Evolutionary conservation across 2,329 filamentous ascomycete species (phyloP), one percentile per base, ranked within the genome.

Genomic region (Neocatenulostroma microsporum): DNA sequence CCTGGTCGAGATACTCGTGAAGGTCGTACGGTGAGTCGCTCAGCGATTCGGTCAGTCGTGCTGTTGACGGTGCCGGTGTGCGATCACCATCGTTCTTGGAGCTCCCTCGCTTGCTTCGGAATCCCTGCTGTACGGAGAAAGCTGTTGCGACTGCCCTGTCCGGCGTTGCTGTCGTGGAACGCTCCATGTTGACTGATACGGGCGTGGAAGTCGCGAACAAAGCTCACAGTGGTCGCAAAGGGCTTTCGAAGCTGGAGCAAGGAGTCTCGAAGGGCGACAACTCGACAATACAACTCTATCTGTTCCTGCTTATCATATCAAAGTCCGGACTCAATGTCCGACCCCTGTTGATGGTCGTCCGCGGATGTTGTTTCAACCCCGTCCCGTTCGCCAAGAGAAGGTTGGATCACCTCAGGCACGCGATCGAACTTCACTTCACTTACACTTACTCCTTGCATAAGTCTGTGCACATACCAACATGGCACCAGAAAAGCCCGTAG

Each of bases 11-110:
- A 26, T 51, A 48, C n/a, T 40, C 34, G 9, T 44, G 30, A n/a
- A 48, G 33, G 28, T 49, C 47, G 30, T 39, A 46, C 6, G 49
- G 40, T 20, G 28, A 30, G 15, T 51, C 52, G 25, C 40, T 34
- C 18, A 30, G 29, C 3, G 50, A 47, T 4, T 41, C 37, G 3
- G 21, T 37, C 12, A 54, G 48, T n/a, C n/a, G n/a, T n/a, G 12
- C 11, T 8, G 4, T 25, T 9, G 27, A 23, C 17, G 35, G 27
- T 11, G n/a, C 19, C 27, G 18, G 34, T 9, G 11, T 30, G 12
- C 18, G 30, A 21, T 18, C 34, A 21, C 29, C n/a, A 9, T 9
- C 23, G 23, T 9, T 25, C 23, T n/a, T n/a, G n/a, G n/a, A n/a
- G n/a, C n/a, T n/a, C n/a, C n/a, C n/a, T n/a, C n/a, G 23, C 23